Base-by-base conservation (phyloP, 768 basidiomycete species). In the Kwoniella dendrophila region DNA sequence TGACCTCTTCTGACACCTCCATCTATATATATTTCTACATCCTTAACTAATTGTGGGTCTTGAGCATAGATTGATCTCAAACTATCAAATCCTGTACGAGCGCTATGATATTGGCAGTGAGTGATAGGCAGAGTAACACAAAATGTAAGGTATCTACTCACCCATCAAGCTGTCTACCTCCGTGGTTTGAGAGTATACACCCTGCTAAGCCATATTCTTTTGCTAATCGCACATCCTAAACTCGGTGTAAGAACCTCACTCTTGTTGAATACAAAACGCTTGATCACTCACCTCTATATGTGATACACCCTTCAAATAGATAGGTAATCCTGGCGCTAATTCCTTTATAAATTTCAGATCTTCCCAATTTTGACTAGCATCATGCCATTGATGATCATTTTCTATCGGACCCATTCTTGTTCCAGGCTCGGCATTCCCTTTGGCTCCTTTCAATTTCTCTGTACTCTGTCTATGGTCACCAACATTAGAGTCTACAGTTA, bases 201-300 rank as follows among this genome's bases (percentile, higher is more conserved):
- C 72, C 77, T 12, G 68, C 87, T 20, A 90, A 85, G 14, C 92
- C 90, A 32, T 88, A 86, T 62, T 94, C 86, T 18, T 84, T 86
- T n/a, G 92, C 92, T 49, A 92, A 83, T 40, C 90, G 85, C 0
- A 90, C 90, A 80, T 97, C 94, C 86, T 83, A n/a, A n/a, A n/a
- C n/a, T n/a, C n/a, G n/a, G n/a, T n/a, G n/a, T n/a, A n/a, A n/a
- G n/a, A n/a, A n/a, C n/a, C n/a, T n/a, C n/a, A 18, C 50, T 33
- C 27, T 53, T 18, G 36, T 18, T 36, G 12, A 24, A 24, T 7
- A n/a, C 20, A 11, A 43, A 43, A 11, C 8, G 8, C 11, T 20
- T 36, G 57, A 6, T 30, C 24, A 60, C 75, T 56, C 67, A 81
- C 82, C 71, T 92, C 75, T 11, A 72, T 64, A 40, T 52, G 58